Evolutionary conservation across 2,329 filamentous ascomycete genomes (phyloP).

Genomic region (Endocalyx cinctus): DNA sequence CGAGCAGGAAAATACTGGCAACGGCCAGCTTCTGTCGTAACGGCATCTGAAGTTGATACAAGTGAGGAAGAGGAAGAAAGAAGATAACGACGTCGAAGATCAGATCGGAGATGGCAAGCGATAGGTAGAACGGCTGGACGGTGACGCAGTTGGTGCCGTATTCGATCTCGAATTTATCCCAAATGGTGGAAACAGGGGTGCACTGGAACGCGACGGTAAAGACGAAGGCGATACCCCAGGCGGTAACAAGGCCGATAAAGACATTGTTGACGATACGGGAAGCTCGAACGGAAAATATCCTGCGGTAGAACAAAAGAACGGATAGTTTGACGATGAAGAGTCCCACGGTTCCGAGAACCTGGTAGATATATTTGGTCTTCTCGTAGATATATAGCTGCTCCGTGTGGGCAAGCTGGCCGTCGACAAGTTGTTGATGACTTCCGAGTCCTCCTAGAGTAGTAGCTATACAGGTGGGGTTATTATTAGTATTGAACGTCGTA

Average conservation of each 20-base stretch:
- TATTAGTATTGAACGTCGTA: no score
- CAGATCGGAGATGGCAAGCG: constrained; percentile 11
- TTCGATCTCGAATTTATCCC: constrained; percentile 13
- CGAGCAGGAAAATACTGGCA: constrained; percentile 11
- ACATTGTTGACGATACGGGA: constrained; percentile 13
- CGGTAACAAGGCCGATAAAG: constrained; percentile 11
- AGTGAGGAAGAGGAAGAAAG: constrained; percentile 11
- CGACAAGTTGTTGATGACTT: constrained; percentile 7
- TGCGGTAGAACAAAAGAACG: constrained; percentile 13
- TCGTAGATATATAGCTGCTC: constrained; percentile 11
- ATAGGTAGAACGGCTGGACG: constrained; percentile 9
- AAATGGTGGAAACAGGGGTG: constrained; percentile 5
- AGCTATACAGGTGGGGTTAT: constrained; percentile 4
- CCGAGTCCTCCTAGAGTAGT: constrained; percentile 10
- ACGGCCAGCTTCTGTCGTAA: constrained; percentile 12
- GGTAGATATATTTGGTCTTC: constrained; percentile 12
- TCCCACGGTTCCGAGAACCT: constrained; percentile 8
- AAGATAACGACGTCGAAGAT: constrained; percentile 13
- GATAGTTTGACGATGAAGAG: constrained; percentile 12
- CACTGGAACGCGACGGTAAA: constrained; percentile 14
- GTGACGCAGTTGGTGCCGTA: constrained; percentile 6
- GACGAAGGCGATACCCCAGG: constrained; percentile 11
- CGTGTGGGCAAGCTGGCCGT: constrained; percentile 10
- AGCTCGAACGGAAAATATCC: constrained; percentile 12
- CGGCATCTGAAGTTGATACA: constrained; percentile 9